A percentile compares a stretch with the other conserved stretches of the same genome.
These are phyloP conservation scores for Plasmodium chabaudi DNA, from an alignment of 169 alveolate genomes.

Conservation along the genomic window DNA sequence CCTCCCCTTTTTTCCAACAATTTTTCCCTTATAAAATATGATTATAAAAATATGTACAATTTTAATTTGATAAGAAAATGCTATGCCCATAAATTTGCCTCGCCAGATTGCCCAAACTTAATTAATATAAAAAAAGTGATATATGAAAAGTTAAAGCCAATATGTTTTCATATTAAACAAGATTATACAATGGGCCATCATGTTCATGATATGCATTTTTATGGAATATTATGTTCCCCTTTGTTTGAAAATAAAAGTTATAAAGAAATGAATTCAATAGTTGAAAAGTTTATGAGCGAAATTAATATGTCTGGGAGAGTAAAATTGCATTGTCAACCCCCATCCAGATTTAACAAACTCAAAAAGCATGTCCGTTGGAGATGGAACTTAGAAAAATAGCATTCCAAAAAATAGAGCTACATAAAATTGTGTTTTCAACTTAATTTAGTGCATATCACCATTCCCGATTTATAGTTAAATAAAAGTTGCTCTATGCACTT, in stretches of 20 bases:
- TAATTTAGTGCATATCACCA: too few relatives aligned
- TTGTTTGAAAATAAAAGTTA: conserved; percentile 90
- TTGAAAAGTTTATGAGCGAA: conserved; percentile 85
- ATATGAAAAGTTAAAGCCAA: conserved; percentile 88
- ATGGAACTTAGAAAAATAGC: conserved; percentile 85
- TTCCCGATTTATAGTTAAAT: too few relatives aligned
- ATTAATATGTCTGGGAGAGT: conserved; percentile 79
- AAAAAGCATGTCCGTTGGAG: conserved; percentile 84
- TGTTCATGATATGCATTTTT: conserved; percentile 85
- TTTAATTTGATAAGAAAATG: conserved; percentile 53
- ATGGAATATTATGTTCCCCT: conserved; percentile 92
- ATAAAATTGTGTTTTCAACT: too few relatives aligned
- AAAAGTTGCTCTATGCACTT: too few relatives aligned
- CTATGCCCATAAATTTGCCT: conserved; percentile 85
- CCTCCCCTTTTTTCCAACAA: too few relatives aligned
- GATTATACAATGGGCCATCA: conserved; percentile 90
- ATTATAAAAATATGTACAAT: conserved; percentile 22
- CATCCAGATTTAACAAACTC: conserved; percentile 84
- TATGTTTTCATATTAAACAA: conserved; percentile 87
- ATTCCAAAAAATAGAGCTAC: background rate
- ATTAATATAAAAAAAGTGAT: conserved; percentile 80
- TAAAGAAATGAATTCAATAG: conserved; percentile 88
- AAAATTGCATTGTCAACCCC: conserved; percentile 87
- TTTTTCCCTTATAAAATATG: conserved; percentile 14
- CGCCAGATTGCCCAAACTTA: conserved; percentile 85